Percentiles rank a stretch among this genome's conserved stretches.
phyloP scores from a whole-genome alignment of 2,329 filamentous ascomycete genomes.

The Lecanicillium sp. region DNA sequence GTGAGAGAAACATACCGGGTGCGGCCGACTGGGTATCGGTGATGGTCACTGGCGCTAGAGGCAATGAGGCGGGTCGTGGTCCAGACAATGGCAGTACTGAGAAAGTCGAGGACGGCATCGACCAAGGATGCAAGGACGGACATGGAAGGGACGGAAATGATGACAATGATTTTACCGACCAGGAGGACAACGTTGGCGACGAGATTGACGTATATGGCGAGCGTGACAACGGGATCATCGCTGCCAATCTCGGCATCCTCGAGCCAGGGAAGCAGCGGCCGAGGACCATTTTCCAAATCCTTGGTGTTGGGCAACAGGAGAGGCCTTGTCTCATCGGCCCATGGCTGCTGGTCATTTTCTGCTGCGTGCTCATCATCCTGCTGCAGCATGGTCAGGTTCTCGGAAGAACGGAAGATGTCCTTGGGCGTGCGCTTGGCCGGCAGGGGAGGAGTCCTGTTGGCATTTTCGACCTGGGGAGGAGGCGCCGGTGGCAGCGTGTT shows the following conservation, averaged over 20 bases:
- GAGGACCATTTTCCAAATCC: slow-evolving; percentile 25
- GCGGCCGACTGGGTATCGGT: slow-evolving; percentile 72
- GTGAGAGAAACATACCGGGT: slow-evolving; percentile 37
- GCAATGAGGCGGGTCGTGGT: slow-evolving; percentile 66
- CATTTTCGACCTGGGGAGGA: slow-evolving; percentile 6
- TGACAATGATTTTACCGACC: slow-evolving; percentile 69
- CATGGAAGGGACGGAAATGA: slow-evolving; percentile 71
- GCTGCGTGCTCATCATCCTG: slow-evolving; percentile 40
- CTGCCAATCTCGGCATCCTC: slow-evolving; percentile 69
- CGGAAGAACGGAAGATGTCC: slow-evolving; percentile 73
- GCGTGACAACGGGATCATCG: slow-evolving; percentile 67
- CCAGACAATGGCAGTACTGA: slow-evolving; percentile 77
- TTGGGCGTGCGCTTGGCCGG: slow-evolving; percentile 75
- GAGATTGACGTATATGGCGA: slow-evolving; percentile 85
- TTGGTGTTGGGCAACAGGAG: slow-evolving; percentile 28
- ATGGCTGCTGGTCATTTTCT: slow-evolving; percentile 34
- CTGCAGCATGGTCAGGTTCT: slow-evolving; percentile 59
- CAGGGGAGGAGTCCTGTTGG: slow-evolving; percentile 17
- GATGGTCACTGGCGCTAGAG: slow-evolving; percentile 60
- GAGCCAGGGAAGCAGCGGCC: slow-evolving; percentile 57
- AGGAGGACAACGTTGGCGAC: slow-evolving; percentile 70
- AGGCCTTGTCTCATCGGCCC: slow-evolving; percentile 6
- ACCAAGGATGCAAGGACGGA: slow-evolving; percentile 76
- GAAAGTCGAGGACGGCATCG: slow-evolving; percentile 73
- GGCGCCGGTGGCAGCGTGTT: slow-evolving; percentile 18